A percentile compares a stretch with the other conserved stretches of the same genome.
phyloP scores from a whole-genome alignment of 192 early-diverging fungal species.

The Mortierella claussenii region DNA sequence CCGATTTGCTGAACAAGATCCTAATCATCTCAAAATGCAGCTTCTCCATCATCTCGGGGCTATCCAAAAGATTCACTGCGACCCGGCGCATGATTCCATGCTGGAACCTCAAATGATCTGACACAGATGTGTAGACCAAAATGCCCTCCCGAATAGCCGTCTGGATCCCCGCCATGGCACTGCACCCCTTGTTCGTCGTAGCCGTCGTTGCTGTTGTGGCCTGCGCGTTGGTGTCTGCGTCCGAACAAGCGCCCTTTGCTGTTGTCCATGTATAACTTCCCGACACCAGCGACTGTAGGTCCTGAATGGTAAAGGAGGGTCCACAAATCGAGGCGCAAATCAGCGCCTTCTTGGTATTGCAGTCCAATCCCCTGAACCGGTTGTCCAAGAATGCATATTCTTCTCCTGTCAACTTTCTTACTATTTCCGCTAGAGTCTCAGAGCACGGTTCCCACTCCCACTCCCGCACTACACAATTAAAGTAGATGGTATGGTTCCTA shows the following conservation, averaged over 20 bases:
- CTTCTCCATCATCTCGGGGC: slow-evolving; percentile 21
- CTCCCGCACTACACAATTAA: slow-evolving; percentile 6
- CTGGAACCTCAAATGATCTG: slow-evolving; percentile 31
- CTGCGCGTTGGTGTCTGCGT: background rate
- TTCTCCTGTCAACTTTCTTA: slow-evolving; percentile 41
- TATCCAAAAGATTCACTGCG: slow-evolving; percentile 22
- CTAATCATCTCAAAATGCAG: slow-evolving; percentile 42
- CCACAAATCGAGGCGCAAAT: slow-evolving; percentile 48
- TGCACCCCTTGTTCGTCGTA: slow-evolving; percentile 13
- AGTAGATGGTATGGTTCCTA: slow-evolving; percentile 29
- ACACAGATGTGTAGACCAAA: slow-evolving; percentile 31
- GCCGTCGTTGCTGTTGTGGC: background rate
- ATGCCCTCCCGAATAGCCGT: slow-evolving; percentile 37
- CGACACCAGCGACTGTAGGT: slow-evolving; percentile 28
- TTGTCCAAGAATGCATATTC: slow-evolving; percentile 29
- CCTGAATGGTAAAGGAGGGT: slow-evolving; percentile 26
- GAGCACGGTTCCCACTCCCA: slow-evolving; percentile 29
- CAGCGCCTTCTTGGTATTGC: slow-evolving; percentile 31
- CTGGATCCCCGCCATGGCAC: slow-evolving; percentile 45
- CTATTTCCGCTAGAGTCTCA: slow-evolving; percentile 15
- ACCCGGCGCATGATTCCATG: slow-evolving; percentile 46
- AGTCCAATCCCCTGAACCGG: slow-evolving; percentile 27
- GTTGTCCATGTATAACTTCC: slow-evolving; percentile 6
- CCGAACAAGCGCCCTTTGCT: background rate
- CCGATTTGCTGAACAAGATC: slow-evolving; percentile 20